Percentiles rank a stretch among this genome's conserved stretches.
Evolutionary conservation across 768 basidiomycete genomes (phyloP).

Genomic region (Mycena filopes): DNA sequence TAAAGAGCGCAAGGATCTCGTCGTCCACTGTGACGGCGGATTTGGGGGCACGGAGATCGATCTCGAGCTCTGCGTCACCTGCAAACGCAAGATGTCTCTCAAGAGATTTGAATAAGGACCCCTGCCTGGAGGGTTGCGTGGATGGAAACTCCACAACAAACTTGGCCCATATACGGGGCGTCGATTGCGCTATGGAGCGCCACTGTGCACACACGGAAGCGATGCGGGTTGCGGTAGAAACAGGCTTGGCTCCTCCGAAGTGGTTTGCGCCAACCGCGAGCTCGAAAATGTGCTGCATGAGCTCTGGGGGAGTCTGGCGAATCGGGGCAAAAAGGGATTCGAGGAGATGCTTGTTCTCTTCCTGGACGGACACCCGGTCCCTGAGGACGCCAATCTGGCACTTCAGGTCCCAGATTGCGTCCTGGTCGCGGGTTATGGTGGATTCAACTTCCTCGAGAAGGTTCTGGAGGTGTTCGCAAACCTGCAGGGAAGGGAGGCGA

Average conservation of each 20-base stretch:
- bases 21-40: background rate
- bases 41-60: constrained; percentile 3
- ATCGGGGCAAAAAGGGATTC: constrained; percentile 6
- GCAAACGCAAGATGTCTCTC: constrained; percentile 12
- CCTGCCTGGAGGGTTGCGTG: background rate
- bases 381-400: background rate
- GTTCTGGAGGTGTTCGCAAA: background rate
- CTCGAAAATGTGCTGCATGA: background rate
- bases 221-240: background rate
- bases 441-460: background rate
- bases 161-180: constrained; percentile 4
- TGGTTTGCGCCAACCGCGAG: background rate
- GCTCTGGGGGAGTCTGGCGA: constrained; percentile 2
- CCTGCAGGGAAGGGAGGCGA: background rate
- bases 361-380: background rate
- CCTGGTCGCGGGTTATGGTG: background rate
- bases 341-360: constrained; percentile 8
- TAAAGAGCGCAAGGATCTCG: background rate
- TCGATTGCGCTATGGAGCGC: constrained; percentile 4
- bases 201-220: constrained; percentile 7
- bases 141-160: background rate
- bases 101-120: background rate
- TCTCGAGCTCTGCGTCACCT: background rate
- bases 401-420: background rate
- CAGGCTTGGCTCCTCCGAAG: background rate